phyloP scores from a whole-genome alignment of 345 rosid genomes.

The Murraya koenigii region DNA sequence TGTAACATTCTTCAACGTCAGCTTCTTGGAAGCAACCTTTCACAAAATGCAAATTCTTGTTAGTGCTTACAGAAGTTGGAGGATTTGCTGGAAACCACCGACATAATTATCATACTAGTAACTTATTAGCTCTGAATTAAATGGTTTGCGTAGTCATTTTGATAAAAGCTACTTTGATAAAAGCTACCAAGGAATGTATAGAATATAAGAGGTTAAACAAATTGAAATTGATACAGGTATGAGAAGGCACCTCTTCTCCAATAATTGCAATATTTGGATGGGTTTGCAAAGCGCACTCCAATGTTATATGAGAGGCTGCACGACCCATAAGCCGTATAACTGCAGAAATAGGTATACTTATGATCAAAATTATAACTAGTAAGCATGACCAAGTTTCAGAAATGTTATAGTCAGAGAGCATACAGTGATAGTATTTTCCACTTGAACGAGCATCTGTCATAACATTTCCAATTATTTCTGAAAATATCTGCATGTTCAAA shows the following conservation, averaged over 20 bases:
- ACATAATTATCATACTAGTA: neutral
- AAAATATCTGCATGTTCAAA: slow-evolving; percentile 30
- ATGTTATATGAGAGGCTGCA: slow-evolving; percentile 47
- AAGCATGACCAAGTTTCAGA: neutral
- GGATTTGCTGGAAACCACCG: neutral
- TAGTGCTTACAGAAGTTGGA: neutral
- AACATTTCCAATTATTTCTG: slow-evolving; percentile 46
- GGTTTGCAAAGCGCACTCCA: slow-evolving; percentile 51
- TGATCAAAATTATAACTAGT: neutral
- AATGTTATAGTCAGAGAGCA: slow-evolving; percentile 10
- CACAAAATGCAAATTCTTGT: neutral
- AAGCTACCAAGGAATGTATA: neutral
- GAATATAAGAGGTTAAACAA: neutral
- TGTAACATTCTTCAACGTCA: slow-evolving; percentile 37
- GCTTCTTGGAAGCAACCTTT: slow-evolving; percentile 41
- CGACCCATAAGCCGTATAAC: slow-evolving; percentile 51
- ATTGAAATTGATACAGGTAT: neutral
- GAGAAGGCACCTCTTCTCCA: slow-evolving; percentile 41
- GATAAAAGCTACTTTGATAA: neutral
- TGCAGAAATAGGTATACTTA: slow-evolving; percentile 2
- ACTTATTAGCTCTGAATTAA: neutral
- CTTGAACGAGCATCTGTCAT: slow-evolving; percentile 48
- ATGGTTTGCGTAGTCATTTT: neutral
- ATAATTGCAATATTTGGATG: slow-evolving; percentile 43
- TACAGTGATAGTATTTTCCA: slow-evolving; percentile 49